Conservation (phyloP, 2,329 filamentous ascomycete species). For the Apiospora rasikravindrae region DNA sequence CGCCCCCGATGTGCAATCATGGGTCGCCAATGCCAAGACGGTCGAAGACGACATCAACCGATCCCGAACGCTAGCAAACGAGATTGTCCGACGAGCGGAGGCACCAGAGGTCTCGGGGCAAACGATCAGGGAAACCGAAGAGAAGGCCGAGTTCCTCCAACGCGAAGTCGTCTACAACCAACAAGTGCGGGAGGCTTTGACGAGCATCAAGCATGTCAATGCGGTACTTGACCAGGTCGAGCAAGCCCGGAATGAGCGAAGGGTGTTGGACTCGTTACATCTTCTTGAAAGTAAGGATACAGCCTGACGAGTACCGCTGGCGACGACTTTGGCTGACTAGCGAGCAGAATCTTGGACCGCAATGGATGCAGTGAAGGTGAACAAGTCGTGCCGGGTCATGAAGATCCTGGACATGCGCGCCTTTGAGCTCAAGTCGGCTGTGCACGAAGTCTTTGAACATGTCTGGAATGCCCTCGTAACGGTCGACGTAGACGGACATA, state of each 20-base stretch:
- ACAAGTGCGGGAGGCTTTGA: slow-evolving; percentile 58
- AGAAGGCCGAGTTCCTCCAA: slow-evolving; percentile 60
- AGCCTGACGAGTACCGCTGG: background rate
- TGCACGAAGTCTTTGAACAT: slow-evolving; percentile 69
- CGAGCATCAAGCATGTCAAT: slow-evolving; percentile 61
- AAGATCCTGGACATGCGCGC: slow-evolving; percentile 69
- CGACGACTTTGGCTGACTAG: slow-evolving; percentile 30
- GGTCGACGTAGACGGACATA: slow-evolving; percentile 61
- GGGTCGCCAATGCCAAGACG: slow-evolving; percentile 83
- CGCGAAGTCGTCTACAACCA: slow-evolving; percentile 64
- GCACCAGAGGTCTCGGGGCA: slow-evolving; percentile 60
- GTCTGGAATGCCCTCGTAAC: slow-evolving; percentile 75
- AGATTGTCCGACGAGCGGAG: slow-evolving; percentile 81
- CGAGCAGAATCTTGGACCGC: slow-evolving; percentile 59
- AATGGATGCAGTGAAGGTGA: slow-evolving; percentile 63
- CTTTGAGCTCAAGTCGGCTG: slow-evolving; percentile 67
- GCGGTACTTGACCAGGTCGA: slow-evolving; percentile 68
- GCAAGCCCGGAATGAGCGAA: slow-evolving; percentile 56
- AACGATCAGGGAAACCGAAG: slow-evolving; percentile 57
- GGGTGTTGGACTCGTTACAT: slow-evolving; percentile 61
- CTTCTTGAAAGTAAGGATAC: slow-evolving; percentile 58
- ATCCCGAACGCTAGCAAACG: slow-evolving; percentile 78
- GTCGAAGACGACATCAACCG: slow-evolving; percentile 85
- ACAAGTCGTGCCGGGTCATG: slow-evolving; percentile 66
- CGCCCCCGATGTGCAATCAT: slow-evolving; percentile 80